A percentile compares a stretch with the other conserved stretches of the same genome.
These are phyloP conservation scores for Claviceps spartinae DNA, from an alignment of 2,329 filamentous ascomycete genomes.

Conservation along the genomic window DNA sequence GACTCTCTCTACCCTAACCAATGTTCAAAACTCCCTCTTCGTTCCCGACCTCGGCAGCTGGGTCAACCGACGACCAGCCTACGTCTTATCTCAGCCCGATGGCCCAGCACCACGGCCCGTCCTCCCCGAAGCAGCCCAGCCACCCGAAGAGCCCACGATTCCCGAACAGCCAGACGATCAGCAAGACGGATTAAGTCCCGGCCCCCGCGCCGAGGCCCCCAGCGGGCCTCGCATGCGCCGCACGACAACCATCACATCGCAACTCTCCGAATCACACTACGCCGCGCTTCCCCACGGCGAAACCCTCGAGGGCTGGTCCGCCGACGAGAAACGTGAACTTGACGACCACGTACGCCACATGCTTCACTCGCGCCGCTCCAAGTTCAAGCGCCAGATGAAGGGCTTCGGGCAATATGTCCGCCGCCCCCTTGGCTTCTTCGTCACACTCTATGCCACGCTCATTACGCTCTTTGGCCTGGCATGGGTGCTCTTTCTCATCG, in stretches of 20 bases:
- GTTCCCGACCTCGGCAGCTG: constrained; percentile 65
- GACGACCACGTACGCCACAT: constrained; percentile 83
- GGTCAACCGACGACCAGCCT: constrained; percentile 67
- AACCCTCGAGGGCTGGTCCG: constrained; percentile 59
- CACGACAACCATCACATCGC: constrained; percentile 49
- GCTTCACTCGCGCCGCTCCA: constrained; percentile 67
- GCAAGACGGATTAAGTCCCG: constrained; percentile 5
- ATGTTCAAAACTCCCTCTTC: constrained; percentile 83
- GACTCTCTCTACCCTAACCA: constrained; percentile 71
- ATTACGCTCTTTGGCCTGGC: constrained; percentile 77
- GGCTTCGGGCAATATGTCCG: constrained; percentile 70
- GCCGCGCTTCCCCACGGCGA: constrained; percentile 67
- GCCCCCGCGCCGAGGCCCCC: constrained; percentile 9
- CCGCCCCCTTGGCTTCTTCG: constrained; percentile 66
- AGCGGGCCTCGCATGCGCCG: constrained; percentile 19
- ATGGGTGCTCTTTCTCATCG: constrained; percentile 86
- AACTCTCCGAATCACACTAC: constrained; percentile 56
- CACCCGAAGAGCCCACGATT: constrained; percentile 9
- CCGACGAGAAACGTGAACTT: constrained; percentile 59
- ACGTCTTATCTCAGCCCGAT: constrained; percentile 45
- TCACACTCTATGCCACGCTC: constrained; percentile 69
- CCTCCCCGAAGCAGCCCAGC: not conserved
- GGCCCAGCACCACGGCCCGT: not conserved
- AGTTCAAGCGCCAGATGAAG: constrained; percentile 65
- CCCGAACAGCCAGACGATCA: not conserved